A percentile compares a stretch with the other conserved stretches of the same genome.
phyloP scores from a whole-genome alignment of 2,329 filamentous ascomycete species.

The Diatrype stigma region DNA sequence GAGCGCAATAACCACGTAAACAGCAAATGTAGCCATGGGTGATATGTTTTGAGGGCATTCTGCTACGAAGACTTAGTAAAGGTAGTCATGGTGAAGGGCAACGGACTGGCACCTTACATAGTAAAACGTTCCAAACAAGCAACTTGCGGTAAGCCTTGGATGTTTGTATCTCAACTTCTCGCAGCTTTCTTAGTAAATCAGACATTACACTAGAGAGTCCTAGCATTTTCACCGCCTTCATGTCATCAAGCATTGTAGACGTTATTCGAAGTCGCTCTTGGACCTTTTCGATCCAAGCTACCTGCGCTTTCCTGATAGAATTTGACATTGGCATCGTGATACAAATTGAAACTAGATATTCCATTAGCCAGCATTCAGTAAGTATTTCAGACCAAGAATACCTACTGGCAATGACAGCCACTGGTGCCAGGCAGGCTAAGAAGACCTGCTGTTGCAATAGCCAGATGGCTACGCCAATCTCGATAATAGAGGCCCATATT shows the following conservation, averaged over 20 bases:
- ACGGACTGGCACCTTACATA: slow-evolving; percentile 13
- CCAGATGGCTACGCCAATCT: slow-evolving; percentile 26
- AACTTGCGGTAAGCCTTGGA: slow-evolving; percentile 24
- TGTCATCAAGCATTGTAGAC: slow-evolving; percentile 35
- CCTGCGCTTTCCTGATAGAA: slow-evolving; percentile 21
- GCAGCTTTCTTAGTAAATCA: slow-evolving; percentile 20
- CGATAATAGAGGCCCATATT: slow-evolving; percentile 24
- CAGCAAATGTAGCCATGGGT: not conserved
- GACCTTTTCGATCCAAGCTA: slow-evolving; percentile 38
- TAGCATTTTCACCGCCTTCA: slow-evolving; percentile 44
- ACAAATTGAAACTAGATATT: slow-evolving; percentile 7
- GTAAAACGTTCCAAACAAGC: slow-evolving; percentile 15
- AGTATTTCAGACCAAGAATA: not conserved
- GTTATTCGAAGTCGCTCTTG: slow-evolving; percentile 39
- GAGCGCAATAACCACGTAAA: not conserved
- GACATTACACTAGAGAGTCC: slow-evolving; percentile 25
- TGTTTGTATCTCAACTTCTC: slow-evolving; percentile 24
- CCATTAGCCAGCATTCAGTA: not conserved
- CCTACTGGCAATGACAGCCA: slow-evolving; percentile 1
- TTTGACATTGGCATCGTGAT: slow-evolving; percentile 15
- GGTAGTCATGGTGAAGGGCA: not conserved
- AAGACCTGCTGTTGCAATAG: slow-evolving; percentile 25
- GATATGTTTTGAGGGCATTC: not conserved
- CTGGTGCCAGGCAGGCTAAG: slow-evolving; percentile 10
- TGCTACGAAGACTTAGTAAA: not conserved